Conservation (phyloP, 2,329 filamentous ascomycete species). For the Talaromyces atroroseus region DNA sequence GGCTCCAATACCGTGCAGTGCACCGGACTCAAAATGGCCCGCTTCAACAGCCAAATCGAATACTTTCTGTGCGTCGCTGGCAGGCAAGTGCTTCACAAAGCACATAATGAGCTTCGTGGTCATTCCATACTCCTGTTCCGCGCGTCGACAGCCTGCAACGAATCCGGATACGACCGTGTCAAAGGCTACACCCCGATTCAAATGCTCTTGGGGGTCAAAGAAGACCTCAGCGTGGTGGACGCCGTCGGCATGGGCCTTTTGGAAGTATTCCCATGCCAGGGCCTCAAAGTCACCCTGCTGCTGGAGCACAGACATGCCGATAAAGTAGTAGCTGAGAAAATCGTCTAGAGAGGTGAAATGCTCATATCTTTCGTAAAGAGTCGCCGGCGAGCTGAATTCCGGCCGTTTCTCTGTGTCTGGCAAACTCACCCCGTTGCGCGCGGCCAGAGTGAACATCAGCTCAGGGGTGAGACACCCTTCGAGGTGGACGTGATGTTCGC, state of each 20-base stretch:
- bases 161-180: conserved; percentile 61
- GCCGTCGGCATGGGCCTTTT: conserved; percentile 57
- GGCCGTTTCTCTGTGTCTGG: conserved; percentile 50
- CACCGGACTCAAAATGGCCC: conserved; percentile 43
- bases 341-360: conserved; percentile 67
- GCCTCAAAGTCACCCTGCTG: not conserved
- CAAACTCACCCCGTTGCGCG: conserved; percentile 60
- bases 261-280: conserved; percentile 63
- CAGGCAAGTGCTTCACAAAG: conserved; percentile 64
- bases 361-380: conserved; percentile 60
- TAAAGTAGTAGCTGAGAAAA: conserved; percentile 74
- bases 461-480: conserved; percentile 68
- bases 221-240: conserved; percentile 72
- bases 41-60: conserved; percentile 36
- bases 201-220: conserved; percentile 75
- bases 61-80: conserved; percentile 47
- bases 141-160: conserved; percentile 53
- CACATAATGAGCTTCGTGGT: conserved; percentile 64
- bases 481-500: conserved; percentile 75
- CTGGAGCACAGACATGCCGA: conserved; percentile 52
- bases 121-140: conserved; percentile 58
- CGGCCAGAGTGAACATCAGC: conserved; percentile 64
- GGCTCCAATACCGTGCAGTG: conserved; percentile 60
- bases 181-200: conserved; percentile 57
- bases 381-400: conserved; percentile 56